Conservation (phyloP, 257 asterid genomes). For the Handroanthus guayacan region DNA sequence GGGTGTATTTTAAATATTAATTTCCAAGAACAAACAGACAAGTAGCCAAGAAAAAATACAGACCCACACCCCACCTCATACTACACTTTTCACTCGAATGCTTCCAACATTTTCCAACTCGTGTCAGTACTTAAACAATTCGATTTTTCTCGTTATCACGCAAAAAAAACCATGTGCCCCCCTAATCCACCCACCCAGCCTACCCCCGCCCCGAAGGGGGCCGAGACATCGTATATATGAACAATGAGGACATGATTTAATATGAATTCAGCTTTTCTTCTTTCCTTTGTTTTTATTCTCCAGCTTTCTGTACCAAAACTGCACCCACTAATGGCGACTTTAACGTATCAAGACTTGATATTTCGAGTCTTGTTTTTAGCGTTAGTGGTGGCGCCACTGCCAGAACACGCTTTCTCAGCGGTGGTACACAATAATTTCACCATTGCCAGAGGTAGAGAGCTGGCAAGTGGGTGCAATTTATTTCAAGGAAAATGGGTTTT, state of each 20-base stretch:
- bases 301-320: constrained; percentile 13
- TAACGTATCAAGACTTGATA: constrained; percentile 11
- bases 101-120: constrained; percentile 48
- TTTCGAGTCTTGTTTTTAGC: constrained; percentile 30
- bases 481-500: constrained; percentile 69
- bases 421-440: constrained; percentile 34
- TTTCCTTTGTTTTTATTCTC: constrained; percentile 25
- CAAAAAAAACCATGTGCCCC: constrained; percentile 41
- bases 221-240: constrained; percentile 24
- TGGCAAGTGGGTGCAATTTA: constrained; percentile 55
- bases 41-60: constrained; percentile 3
- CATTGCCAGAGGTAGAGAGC: constrained; percentile 22
- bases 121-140: constrained; percentile 20
- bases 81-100: constrained; percentile 32
- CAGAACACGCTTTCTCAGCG: constrained; percentile 26
- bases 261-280: constrained; percentile 21
- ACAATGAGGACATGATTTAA: constrained; percentile 22
- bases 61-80: constrained; percentile 25
- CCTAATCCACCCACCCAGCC: background rate
- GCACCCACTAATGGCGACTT: constrained; percentile 32
- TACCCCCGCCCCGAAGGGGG: constrained; percentile 17
- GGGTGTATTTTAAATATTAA: background rate
- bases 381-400: constrained; percentile 9
- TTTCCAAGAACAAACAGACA: background rate
- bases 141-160: background rate